Conservation (phyloP, 805 yeast genomes). For the Torulaspora delbrueckii region DNA sequence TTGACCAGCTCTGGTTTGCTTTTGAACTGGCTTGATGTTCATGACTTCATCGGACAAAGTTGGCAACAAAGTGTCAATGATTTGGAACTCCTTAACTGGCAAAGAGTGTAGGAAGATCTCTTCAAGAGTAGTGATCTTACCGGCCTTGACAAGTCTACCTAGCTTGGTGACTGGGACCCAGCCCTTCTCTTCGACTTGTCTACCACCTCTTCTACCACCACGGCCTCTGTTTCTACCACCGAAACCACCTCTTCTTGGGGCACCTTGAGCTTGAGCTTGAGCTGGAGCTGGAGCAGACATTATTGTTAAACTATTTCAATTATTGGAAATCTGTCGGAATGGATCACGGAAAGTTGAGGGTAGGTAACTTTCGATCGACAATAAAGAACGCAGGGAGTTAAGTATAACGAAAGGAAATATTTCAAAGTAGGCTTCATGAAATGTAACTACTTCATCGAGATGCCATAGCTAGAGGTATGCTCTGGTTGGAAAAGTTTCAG, state of each 20-base stretch:
- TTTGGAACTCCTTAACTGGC: slow-evolving; percentile 99
- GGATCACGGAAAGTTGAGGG: slow-evolving; percentile 49
- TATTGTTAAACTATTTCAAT: slow-evolving; percentile 9
- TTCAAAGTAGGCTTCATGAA: neutral
- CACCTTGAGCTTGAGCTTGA: slow-evolving; percentile 17
- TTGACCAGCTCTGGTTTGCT: slow-evolving; percentile 99
- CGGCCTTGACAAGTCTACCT: slow-evolving; percentile 99
- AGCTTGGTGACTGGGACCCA: slow-evolving; percentile 99
- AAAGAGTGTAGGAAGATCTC: slow-evolving; percentile 99
- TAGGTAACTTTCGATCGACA: slow-evolving; percentile 53
- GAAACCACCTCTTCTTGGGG: slow-evolving; percentile 49
- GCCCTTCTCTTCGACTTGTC: slow-evolving; percentile 94
- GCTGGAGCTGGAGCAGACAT: slow-evolving; percentile 44
- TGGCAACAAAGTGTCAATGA: slow-evolving; percentile 95
- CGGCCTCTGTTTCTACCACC: slow-evolving; percentile 56
- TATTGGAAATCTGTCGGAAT: slow-evolving; percentile 40
- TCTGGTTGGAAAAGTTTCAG: neutral
- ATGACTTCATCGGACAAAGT: slow-evolving; percentile 96
- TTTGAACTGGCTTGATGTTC: slow-evolving; percentile 99
- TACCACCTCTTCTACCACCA: slow-evolving; percentile 63
- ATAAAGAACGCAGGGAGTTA: slow-evolving; percentile 5
- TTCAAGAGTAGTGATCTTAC: slow-evolving; percentile 93
- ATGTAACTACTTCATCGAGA: neutral
- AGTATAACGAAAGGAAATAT: no score
- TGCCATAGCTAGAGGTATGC: neutral